A percentile compares a stretch with the other conserved stretches of the same genome.
Evolutionary conservation across 1,139 yeast species (phyloP).

Genomic region (Yamadazyma sp.): DNA sequence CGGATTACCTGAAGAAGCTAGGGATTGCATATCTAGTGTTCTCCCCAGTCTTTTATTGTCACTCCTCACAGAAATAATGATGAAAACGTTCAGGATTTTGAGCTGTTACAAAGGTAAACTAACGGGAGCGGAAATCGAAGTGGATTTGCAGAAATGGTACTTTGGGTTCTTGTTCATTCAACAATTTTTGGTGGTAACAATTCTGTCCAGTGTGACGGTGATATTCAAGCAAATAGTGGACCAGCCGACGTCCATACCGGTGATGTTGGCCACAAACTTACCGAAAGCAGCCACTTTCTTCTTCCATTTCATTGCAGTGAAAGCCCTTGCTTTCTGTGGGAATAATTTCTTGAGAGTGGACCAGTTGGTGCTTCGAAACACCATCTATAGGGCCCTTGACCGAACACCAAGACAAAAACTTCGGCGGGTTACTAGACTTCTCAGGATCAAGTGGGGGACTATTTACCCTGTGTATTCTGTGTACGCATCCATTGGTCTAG

Average conservation of each 20-base stretch:
- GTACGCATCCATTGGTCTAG: slow-evolving; percentile 72
- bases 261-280: slow-evolving; percentile 66
- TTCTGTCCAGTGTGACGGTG: slow-evolving; percentile 76
- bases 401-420: slow-evolving; percentile 62
- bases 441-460: slow-evolving; percentile 70
- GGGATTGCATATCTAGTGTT: slow-evolving; percentile 54
- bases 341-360: slow-evolving; percentile 59
- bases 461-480: slow-evolving; percentile 74
- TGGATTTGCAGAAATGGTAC: slow-evolving; percentile 67
- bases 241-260: slow-evolving; percentile 72
- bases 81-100: slow-evolving; percentile 49
- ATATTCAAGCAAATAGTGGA: slow-evolving; percentile 63
- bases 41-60: slow-evolving; percentile 63
- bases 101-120: slow-evolving; percentile 50
- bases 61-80: slow-evolving; percentile 55
- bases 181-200: slow-evolving; percentile 78
- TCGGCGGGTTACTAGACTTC: slow-evolving; percentile 40
- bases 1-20: slow-evolving; percentile 50
- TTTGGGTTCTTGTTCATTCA: slow-evolving; percentile 74
- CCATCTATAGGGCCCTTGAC: slow-evolving; percentile 40
- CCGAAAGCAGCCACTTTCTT: slow-evolving; percentile 85
- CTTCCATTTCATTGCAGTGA: slow-evolving; percentile 67
- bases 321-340: slow-evolving; percentile 75
- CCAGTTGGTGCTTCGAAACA: slow-evolving; percentile 39
- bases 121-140: slow-evolving; percentile 57